Base-by-base conservation (phyloP, 2,329 filamentous ascomycete species). In the Aspergillus oerlinghausenensis region DNA sequence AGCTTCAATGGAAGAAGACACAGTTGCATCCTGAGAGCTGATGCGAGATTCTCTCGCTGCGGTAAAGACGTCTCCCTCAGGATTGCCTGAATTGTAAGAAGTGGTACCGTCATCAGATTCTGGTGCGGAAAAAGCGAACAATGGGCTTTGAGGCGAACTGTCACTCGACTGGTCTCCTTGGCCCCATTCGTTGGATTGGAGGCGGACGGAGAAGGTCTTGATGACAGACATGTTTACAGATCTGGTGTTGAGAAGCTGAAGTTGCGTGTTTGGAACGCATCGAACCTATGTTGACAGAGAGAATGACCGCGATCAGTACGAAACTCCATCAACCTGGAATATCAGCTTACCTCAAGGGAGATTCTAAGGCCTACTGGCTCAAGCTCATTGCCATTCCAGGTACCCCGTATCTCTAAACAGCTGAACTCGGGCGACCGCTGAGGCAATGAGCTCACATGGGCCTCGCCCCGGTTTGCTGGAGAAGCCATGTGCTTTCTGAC, bases 381-480 rank as follows among this genome's bases (percentile, higher is more conserved):
- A 8, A 50, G 52, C 3, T 55, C 52, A 29, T 65, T 58, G 3
- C 70, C 72, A 51, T 61, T 63, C 72, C 72, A 74, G 14, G 64
- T 64, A 14, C 69, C 67, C 35, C 58, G 64, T 23, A 74, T 45
- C 42, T 73, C 67, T 8, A 74, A 61, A 26, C 69, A 66, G 42
- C 55, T 65, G 53, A 70, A 64, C 6, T 63, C 55, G 3, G 54
- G 64, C 54, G 47, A 28, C 48, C n/a, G 53, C 50, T 21, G 57
- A 50, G 19, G 54, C 25, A 53, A 28, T n/a, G 52, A 45, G 19
- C 21, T 23, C 43, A n/a, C 9, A 47, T 47, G 43, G 43, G 5
- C 14, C 23, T 47, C 19, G 4, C 43, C 43, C 23, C 19, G 9
- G 5, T 17, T 17, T 26, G 21, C 11, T 47, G 43, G 21, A 23